These are phyloP conservation scores for Choiromyces venosus DNA, from an alignment of 495 filamentous ascomycete species.

Conservation along the genomic window DNA sequence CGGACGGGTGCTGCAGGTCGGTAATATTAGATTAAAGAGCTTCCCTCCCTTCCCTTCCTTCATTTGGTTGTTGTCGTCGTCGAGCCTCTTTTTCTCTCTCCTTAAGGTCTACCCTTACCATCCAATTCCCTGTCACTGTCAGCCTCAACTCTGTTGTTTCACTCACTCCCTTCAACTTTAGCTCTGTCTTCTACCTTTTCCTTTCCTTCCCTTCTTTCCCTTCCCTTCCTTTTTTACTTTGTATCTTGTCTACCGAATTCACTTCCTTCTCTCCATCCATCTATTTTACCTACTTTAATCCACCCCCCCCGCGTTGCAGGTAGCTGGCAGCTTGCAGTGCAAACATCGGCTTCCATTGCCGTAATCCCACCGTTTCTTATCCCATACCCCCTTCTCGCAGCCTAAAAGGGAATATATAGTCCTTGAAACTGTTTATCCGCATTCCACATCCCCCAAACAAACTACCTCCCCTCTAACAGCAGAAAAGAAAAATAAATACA, in stretches of 20 bases:
- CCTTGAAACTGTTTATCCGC: background rate
- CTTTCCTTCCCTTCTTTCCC: background rate
- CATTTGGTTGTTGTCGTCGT: too few relatives aligned
- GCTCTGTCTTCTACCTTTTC: background rate
- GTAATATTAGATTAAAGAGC: background rate
- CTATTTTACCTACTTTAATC: background rate
- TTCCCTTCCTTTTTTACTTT: background rate
- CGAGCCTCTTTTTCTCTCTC: too few relatives aligned
- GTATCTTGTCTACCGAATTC: background rate
- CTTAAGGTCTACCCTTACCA: background rate
- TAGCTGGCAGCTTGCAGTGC: conserved; percentile 3
- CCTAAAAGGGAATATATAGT: background rate
- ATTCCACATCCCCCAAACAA: background rate
- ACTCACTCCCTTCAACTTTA: background rate
- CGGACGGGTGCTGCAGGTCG: background rate
- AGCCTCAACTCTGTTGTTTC: background rate
- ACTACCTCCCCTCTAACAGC: background rate
- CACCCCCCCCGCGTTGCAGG: background rate
- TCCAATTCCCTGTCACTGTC: background rate
- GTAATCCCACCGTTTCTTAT: background rate
- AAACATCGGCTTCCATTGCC: background rate
- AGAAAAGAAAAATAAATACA: background rate
- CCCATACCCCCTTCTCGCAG: background rate
- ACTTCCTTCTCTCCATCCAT: background rate
- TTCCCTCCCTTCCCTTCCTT: too few relatives aligned